Evolutionary conservation across 1,139 yeast genomes (phyloP).

Genomic region (Hyphopichia wangnamkhiaoensis): DNA sequence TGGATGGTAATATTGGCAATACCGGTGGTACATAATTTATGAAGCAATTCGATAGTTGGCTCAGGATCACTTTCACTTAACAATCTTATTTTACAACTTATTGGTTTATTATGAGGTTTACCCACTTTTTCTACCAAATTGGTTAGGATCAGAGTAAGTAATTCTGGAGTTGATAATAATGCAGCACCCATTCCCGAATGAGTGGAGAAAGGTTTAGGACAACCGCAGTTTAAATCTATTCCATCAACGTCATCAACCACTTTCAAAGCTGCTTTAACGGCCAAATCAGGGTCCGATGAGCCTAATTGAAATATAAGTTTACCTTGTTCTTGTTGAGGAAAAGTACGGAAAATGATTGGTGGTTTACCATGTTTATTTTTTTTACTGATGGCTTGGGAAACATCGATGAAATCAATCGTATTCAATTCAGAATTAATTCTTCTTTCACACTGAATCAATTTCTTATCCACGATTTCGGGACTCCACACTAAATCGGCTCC

Average conservation of each 20-base stretch:
- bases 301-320: constrained; percentile 87
- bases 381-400: constrained; percentile 16
- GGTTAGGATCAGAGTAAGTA: constrained; percentile 64
- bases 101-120: constrained; percentile 69
- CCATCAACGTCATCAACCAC: constrained; percentile 89
- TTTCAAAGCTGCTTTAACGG: constrained; percentile 80
- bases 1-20: constrained; percentile 83
- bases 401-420: constrained; percentile 59
- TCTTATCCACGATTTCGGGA: constrained; percentile 91
- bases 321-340: constrained; percentile 59
- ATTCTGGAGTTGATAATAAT: constrained; percentile 75
- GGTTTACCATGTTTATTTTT: constrained; percentile 31
- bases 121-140: constrained; percentile 81
- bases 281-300: constrained; percentile 77
- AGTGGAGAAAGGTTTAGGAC: constrained; percentile 87
- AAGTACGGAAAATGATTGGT: constrained; percentile 71
- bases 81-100: constrained; percentile 85
- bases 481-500: constrained; percentile 97
- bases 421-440: constrained; percentile 52
- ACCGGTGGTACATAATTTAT: constrained; percentile 73
- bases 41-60: constrained; percentile 64
- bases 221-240: constrained; percentile 92
- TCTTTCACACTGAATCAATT: constrained; percentile 69
- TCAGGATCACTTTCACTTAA: constrained; percentile 54
- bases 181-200: constrained; percentile 99